These are phyloP conservation scores for Nitzschia putrida DNA, from an alignment of 108 stramenopile genomes.

Conservation along the genomic window DNA sequence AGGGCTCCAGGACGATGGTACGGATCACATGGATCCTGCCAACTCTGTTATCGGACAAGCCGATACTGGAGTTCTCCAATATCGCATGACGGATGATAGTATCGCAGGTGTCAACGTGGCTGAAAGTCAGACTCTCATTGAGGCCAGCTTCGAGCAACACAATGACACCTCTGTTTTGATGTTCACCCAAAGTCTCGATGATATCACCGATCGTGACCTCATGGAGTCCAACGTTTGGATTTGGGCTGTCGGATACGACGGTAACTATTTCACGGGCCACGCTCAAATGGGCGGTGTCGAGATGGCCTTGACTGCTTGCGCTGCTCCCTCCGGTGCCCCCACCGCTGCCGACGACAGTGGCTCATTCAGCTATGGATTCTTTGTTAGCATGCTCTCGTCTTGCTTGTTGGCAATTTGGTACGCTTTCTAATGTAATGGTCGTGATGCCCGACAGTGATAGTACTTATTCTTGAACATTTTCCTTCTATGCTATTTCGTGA, in stretches of 20 bases:
- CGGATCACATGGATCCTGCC: constrained; percentile 10
- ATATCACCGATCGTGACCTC: background rate
- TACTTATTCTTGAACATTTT: too few species aligned
- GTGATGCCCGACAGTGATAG: too few species aligned
- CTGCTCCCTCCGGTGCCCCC: too few species aligned
- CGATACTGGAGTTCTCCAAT: background rate
- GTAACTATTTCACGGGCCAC: background rate
- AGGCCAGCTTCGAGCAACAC: constrained; percentile 6
- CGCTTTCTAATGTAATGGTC: too few species aligned
- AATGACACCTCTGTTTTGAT: background rate
- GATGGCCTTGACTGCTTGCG: too few species aligned
- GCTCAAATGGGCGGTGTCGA: background rate
- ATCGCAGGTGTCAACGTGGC: constrained; percentile 1
- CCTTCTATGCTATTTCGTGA: too few species aligned
- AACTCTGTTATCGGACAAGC: constrained; percentile 16
- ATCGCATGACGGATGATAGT: background rate
- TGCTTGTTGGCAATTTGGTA: too few species aligned
- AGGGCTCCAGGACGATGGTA: too few species aligned
- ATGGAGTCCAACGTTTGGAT: constrained; percentile 1
- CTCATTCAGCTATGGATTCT: too few species aligned
- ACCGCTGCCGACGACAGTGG: too few species aligned
- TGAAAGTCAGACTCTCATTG: background rate
- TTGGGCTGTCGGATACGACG: constrained; percentile 1
- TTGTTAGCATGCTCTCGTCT: too few species aligned
- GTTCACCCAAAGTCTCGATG: constrained; percentile 2